Evolutionary conservation across 352 stramenopile genomes (phyloP).

Genomic region (Phytopythium litorale): DNA sequence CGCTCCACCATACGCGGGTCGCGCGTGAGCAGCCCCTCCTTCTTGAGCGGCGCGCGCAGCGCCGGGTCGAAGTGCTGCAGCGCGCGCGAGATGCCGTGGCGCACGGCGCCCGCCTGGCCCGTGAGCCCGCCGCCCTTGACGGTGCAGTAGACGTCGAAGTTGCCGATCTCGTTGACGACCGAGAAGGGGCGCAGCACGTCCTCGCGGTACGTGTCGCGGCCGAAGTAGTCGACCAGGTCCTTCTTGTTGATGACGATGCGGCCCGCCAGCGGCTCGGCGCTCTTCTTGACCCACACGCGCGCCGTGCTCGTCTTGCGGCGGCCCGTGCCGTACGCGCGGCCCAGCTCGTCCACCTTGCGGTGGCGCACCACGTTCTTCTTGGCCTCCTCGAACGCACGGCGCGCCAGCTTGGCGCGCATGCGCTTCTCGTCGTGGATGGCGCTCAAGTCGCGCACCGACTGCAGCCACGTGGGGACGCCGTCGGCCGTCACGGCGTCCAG

Average conservation of each 20-base stretch:
- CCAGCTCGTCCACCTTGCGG: conserved; percentile 68
- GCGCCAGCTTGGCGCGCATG: conserved; percentile 60
- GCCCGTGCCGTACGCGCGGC: conserved; percentile 87
- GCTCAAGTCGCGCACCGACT: conserved; percentile 73
- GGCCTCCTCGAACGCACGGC: conserved; percentile 60
- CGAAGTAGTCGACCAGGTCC: conserved; percentile 93
- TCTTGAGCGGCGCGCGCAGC: conserved; percentile 91
- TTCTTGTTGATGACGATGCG: conserved; percentile 93
- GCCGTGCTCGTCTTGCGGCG: conserved; percentile 93
- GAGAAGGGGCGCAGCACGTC: conserved; percentile 83
- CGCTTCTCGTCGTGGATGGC: conserved; percentile 61
- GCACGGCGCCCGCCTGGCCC: conserved; percentile 92
- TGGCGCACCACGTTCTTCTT: conserved; percentile 73
- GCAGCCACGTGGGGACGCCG: conserved; percentile 76
- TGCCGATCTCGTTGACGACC: conserved; percentile 62
- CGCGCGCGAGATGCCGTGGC: conserved; percentile 90
- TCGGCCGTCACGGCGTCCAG: conserved; percentile 73
- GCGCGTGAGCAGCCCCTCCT: conserved; percentile 90
- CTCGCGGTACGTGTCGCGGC: conserved; percentile 87
- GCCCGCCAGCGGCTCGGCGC: conserved; percentile 68
- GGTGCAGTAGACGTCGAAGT: conserved; percentile 91
- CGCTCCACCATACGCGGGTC: conserved; percentile 96
- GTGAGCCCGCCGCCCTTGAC: conserved; percentile 92
- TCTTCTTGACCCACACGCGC: conserved; percentile 92
- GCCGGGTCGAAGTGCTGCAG: conserved; percentile 94